A percentile compares a stretch with the other conserved stretches of the same genome.
phyloP scores from a whole-genome alignment of 257 asterid genomes.

The Nicotiana sylvestris region DNA sequence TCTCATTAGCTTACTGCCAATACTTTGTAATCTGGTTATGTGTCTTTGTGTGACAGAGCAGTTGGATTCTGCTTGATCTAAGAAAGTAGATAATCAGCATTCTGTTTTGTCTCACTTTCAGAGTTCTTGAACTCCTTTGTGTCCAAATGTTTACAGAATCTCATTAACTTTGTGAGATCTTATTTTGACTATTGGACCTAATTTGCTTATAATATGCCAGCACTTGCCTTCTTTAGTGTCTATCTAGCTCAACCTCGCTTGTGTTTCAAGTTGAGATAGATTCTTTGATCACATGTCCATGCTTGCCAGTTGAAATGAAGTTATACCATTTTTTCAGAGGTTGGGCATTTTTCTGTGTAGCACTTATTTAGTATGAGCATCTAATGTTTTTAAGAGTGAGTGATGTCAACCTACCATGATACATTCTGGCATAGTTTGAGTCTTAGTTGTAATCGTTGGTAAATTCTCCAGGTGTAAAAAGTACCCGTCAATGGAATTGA shows the following conservation, averaged over 20 bases:
- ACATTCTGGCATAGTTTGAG: background rate
- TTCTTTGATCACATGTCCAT: background rate
- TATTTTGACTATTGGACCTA: background rate
- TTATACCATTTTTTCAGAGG: background rate
- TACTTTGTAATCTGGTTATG: background rate
- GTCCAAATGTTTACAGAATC: background rate
- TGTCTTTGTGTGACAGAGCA: background rate
- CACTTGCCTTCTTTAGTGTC: background rate
- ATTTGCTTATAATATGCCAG: background rate
- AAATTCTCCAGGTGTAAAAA: conserved; percentile 78
- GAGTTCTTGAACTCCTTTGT: background rate
- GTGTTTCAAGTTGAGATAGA: background rate
- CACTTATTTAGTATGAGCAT: background rate
- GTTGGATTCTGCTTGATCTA: background rate
- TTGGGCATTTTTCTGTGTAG: background rate
- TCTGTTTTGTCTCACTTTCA: background rate
- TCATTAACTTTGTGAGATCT: background rate
- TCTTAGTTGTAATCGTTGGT: conserved; percentile 9
- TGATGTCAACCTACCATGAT: background rate
- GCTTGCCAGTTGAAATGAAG: background rate
- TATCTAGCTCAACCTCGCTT: background rate
- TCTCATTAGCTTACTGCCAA: background rate
- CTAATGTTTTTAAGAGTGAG: background rate
- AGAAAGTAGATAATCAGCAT: background rate
- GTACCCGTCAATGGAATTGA: conserved; percentile 97